Evolutionary conservation across 2,329 filamentous ascomycete genomes (phyloP).

Genomic region (Aurifilum marmelostoma): DNA sequence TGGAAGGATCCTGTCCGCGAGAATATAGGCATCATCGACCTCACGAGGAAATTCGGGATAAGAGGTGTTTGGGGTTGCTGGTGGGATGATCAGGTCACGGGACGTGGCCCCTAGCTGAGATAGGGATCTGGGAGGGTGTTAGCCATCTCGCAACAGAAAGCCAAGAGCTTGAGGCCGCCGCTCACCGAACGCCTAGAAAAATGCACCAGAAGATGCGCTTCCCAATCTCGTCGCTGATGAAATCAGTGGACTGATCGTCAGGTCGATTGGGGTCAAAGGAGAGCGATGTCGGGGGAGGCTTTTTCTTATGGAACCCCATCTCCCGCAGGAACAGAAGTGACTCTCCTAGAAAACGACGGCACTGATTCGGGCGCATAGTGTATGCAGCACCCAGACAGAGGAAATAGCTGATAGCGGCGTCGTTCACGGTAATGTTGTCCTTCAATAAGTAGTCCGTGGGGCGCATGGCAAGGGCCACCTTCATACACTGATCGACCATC

Average conservation of each 20-base stretch:
- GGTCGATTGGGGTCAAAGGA: conserved; percentile 47
- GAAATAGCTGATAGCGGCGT: conserved; percentile 76
- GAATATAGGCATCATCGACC: conserved; percentile 82
- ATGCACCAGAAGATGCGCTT: conserved; percentile 85
- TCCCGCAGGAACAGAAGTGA: conserved; percentile 70
- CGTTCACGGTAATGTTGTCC: conserved; percentile 53
- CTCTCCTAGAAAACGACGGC: conserved; percentile 73
- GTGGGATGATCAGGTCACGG: conserved; percentile 73
- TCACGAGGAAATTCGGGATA: conserved; percentile 81
- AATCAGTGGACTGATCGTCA: conserved; percentile 58
- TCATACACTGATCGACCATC: conserved; percentile 71
- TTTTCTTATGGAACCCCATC: conserved; percentile 64
- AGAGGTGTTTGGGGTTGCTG: conserved; percentile 72
- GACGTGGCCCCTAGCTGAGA: conserved; percentile 75
- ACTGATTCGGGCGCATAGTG: conserved; percentile 68
- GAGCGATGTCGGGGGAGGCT: conserved; percentile 42
- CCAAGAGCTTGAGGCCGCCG: not conserved
- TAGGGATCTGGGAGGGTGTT: conserved; percentile 60
- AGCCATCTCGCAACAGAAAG: conserved; percentile 20
- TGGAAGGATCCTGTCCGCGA: conserved; percentile 67
- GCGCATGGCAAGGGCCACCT: conserved; percentile 69
- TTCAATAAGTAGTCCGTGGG: conserved; percentile 57
- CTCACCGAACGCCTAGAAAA: conserved; percentile 71
- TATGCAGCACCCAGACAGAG: conserved; percentile 69
- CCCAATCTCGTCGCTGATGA: conserved; percentile 72